phyloP scores from a whole-genome alignment of 176 grass and related monocot species.

The Oryza nivara region DNA sequence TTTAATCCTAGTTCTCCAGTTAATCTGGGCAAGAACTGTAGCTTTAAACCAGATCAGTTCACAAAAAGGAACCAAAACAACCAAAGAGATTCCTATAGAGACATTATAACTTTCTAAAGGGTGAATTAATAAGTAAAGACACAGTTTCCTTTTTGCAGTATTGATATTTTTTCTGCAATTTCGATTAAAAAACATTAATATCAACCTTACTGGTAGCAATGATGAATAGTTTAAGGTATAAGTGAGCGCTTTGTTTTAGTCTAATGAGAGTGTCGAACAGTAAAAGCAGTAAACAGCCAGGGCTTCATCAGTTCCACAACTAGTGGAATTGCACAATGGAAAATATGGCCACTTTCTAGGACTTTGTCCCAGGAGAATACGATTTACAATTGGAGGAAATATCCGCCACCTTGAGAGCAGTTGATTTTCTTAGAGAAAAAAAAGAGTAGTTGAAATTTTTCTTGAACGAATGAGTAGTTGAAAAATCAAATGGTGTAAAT shows the following conservation, averaged over 20 bases:
- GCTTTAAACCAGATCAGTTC: not conserved
- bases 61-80: not conserved
- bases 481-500: not conserved
- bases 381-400: no score
- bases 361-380: no score
- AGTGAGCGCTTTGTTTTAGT: not conserved
- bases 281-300: not conserved
- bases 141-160: not conserved
- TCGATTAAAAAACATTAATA: not conserved
- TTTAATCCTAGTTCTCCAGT: not conserved
- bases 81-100: not conserved
- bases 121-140: not conserved
- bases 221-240: not conserved
- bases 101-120: not conserved
- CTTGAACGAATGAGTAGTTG: no score
- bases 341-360: no score
- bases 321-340: not conserved
- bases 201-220: not conserved
- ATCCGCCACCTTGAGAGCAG: not conserved
- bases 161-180: not conserved
- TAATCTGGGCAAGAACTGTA: not conserved
- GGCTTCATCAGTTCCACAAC: not conserved
- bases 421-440: not conserved
- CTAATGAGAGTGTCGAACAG: not conserved
- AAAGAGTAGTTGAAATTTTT: not conserved